Evolutionary conservation across 179 eudicot species (phyloP), one percentile per base, ranked within the genome.

Genomic region (Beta lomatogona): DNA sequence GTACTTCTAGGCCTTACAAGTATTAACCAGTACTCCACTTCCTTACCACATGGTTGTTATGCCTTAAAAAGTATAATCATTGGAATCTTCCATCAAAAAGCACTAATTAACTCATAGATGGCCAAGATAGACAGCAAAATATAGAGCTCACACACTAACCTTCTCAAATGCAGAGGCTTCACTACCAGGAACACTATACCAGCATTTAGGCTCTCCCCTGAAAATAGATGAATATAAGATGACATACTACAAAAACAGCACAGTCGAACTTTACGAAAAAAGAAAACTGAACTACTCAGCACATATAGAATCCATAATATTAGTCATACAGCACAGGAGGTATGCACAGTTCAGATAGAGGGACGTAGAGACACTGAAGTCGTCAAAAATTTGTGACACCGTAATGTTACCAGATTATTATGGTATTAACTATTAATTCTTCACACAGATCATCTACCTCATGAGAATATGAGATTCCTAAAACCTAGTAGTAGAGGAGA

Each of bases 181-280:
- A 82, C 87, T 85, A 50, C 97, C 98, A 83, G 99, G 99, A 80
- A 96, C 98, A 83, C 99, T 96, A 85, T 96, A 96, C 99, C 99
- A 96, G 85, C 92, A 94, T 84, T 96, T 96, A 80, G 99, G 99
- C 87, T 94, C 99, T 80, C 99, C 99, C 99, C 99, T 96, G 93
- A 86, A 91, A 83, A 5, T 61, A 91, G 57, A 57, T 58, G 11
- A 31, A 44, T 9, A 19, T n/a, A 75, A 64, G 46, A 71, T 52
- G 54, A 76, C 11, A 69, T 19, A 18, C 63, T 16, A 59, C n/a
- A 77, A 53, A 48, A 46, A 68, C 21, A 21, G 14, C n/a, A 11
- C 44, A 50, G 36, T 28, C 6, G 7, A 61, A 45, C 46, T 74
- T 22, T 53, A 75, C 36, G 52, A 58, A 65, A 2, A 21, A 64